Base-by-base conservation (phyloP, 2,329 filamentous ascomycete genomes). In the Phyllosticta ampelicida region DNA sequence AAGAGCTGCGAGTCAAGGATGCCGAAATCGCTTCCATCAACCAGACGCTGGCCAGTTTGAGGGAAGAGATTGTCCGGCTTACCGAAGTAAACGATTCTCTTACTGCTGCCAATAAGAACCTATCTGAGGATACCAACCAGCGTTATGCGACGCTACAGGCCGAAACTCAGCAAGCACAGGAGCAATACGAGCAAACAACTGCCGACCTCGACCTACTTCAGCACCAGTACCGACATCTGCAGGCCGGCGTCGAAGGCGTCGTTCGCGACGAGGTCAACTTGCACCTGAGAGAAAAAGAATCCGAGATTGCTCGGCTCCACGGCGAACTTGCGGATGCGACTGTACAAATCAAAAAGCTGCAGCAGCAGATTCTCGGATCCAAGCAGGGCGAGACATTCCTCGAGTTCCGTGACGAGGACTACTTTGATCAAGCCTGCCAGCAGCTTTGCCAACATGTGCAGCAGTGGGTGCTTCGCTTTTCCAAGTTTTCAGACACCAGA, bases 391-490 rank as follows among this genome's bases (percentile, higher is more conserved):
- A 89, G 65, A 83, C 88, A 63, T 92, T 95, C 74, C 84, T 97
- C 62, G 82, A 81, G 53, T 79, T 90, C 61, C 84, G 83, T 63
- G 90, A 96, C 68, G 91, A 96, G 71, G 91, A 96, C 74, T 91
- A 96, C 77, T 97, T 99, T 69, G 90, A 96, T 68, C 84, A 84
- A 66, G 88, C 91, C 49, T 99, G 94, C 71, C 90, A 96, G 71
- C 87, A 95, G 72, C 84, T 99, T 51, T 99, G 90, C 74, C 88
- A 92, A 65, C 91, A 96, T 70, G 90, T 96, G 49, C 91, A 96
- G 71, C 90, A 96, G 75, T 99, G 94, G 94, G 90, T 99, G 54
- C 77, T 96, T 64, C 89, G 94, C 68, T 99, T 99, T 78, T 96
- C 91, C 65, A 97, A 97, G 71, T 94, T 95, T 74, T 97, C 91